A percentile compares a stretch with the other conserved stretches of the same genome.
phyloP scores from a whole-genome alignment of 2,329 filamentous ascomycete species.

The Hypoxylon sp. region DNA sequence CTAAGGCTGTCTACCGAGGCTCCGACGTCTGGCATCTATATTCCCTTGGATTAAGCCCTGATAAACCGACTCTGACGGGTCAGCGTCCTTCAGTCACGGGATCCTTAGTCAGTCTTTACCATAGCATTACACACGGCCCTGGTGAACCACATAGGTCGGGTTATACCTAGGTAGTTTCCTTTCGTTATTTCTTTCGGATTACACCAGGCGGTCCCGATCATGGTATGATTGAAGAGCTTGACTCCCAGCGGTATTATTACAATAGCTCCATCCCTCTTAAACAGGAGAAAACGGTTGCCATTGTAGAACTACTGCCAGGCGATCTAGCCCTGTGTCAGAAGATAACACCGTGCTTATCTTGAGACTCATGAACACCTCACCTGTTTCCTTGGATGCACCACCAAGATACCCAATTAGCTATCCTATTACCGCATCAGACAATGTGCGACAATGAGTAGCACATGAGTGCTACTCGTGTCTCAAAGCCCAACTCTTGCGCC shows the following conservation, averaged over 20 bases:
- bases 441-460: slow-evolving; percentile 9
- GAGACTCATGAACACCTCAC: slow-evolving; percentile 2
- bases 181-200: neutral
- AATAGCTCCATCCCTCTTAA: neutral
- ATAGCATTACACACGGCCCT: neutral
- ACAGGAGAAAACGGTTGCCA: neutral
- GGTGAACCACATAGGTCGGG: neutral
- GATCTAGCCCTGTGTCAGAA: neutral
- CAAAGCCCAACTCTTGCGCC: slow-evolving; percentile 6
- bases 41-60: too few species aligned
- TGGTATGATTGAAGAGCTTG: neutral
- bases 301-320: neutral
- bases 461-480: neutral
- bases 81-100: too few species aligned
- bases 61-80: too few species aligned
- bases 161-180: neutral
- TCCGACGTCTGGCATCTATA: too few species aligned
- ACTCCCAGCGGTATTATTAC: neutral
- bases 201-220: neutral
- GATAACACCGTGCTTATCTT: slow-evolving; percentile 5
- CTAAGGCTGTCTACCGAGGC: too few species aligned
- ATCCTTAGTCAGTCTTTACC: neutral
- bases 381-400: neutral
- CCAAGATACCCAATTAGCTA: neutral
- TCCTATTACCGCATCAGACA: neutral